phyloP scores from a whole-genome alignment of 1,284 basidiomycete genomes.

The Pseudozyma sp. region DNA sequence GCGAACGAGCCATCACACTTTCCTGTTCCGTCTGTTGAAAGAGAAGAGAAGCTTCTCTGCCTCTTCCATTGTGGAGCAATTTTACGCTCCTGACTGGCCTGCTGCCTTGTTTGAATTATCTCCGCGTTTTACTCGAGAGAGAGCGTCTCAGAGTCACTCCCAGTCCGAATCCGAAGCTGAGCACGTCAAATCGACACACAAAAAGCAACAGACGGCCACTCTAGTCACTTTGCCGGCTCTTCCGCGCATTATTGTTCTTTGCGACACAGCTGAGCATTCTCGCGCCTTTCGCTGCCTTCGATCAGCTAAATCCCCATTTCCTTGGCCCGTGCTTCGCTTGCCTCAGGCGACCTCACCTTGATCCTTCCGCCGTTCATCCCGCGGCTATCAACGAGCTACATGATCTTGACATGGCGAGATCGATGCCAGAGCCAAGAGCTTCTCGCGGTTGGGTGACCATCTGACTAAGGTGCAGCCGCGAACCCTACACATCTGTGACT shows the following conservation, averaged over 20 bases:
- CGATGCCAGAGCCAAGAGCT: too few species aligned
- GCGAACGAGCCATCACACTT: conserved; percentile 27
- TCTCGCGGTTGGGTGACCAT: too few species aligned
- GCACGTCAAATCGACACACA: background rate
- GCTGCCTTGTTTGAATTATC: conserved; percentile 3
- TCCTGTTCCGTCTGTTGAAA: background rate
- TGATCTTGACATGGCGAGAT: too few species aligned
- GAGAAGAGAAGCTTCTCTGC: too few species aligned
- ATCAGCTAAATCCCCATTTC: conserved; percentile 12
- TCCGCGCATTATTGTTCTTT: conserved; percentile 3
- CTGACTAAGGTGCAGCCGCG: too few species aligned
- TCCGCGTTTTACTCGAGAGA: background rate
- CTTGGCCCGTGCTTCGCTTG: conserved; percentile 21
- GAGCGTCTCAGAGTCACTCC: too few species aligned
- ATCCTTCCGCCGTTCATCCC: too few species aligned
- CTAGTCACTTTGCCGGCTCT: background rate
- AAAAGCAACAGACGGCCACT: too few species aligned
- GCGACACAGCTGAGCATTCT: conserved; percentile 11
- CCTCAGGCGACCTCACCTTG: too few species aligned
- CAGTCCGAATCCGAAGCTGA: too few species aligned
- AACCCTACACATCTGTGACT: too few species aligned
- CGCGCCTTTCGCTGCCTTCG: conserved; percentile 22
- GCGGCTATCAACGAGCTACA: background rate
- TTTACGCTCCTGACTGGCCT: background rate
- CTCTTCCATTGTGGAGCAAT: background rate